Evolutionary conservation across 495 filamentous ascomycete species (phyloP).

Genomic region (Glarea lozoyensis): DNA sequence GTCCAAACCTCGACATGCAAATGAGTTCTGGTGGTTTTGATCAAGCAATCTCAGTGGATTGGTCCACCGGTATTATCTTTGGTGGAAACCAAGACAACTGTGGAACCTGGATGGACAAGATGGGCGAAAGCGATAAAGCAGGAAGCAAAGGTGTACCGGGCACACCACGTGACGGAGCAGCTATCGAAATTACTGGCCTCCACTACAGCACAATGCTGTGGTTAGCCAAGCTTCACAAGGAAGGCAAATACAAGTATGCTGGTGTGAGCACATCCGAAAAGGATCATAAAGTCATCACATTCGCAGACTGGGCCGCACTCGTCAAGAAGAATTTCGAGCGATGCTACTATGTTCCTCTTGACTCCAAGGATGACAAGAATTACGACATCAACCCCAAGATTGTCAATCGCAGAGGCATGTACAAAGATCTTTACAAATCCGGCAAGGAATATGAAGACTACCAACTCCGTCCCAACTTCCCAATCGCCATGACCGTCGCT

Average conservation of each 20-base stretch:
- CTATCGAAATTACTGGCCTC: constrained; percentile 89
- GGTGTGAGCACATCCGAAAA: constrained; percentile 48
- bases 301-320: constrained; percentile 68
- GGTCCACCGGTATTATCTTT: constrained; percentile 86
- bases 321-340: constrained; percentile 84
- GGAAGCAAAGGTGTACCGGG: constrained; percentile 91
- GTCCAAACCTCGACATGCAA: constrained; percentile 75
- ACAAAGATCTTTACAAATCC: constrained; percentile 90
- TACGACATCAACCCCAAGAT: constrained; percentile 75
- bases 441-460: constrained; percentile 97
- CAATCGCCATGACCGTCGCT: constrained; percentile 91
- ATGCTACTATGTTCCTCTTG: constrained; percentile 74
- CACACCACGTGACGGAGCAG: constrained; percentile 90
- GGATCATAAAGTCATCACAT: constrained; percentile 50
- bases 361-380: constrained; percentile 54
- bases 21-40: constrained; percentile 92
- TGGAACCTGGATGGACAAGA: constrained; percentile 99
- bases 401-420: constrained; percentile 86
- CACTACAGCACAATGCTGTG: constrained; percentile 82
- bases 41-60: constrained; percentile 83
- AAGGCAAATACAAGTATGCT: constrained; percentile 59
- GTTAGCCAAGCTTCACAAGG: constrained; percentile 55
- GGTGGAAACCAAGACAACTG: constrained; percentile 93
- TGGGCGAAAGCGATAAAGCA: constrained; percentile 93
- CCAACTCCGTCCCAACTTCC: constrained; percentile 88